Base-by-base conservation (phyloP, 257 asterid genomes). In the Leptodermis oblonga region DNA sequence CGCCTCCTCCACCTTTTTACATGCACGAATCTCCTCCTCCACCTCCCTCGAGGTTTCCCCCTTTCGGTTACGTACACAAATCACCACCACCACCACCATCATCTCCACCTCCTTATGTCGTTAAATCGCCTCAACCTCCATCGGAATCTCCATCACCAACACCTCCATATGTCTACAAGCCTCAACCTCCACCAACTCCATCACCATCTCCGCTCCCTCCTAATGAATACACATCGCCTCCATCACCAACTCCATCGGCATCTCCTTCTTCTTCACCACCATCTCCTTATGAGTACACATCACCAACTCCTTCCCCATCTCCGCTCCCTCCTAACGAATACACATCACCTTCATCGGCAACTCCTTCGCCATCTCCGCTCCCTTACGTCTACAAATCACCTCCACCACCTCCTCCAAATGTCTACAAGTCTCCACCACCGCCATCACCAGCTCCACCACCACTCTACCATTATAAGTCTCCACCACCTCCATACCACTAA, bases 371-470 rank as follows among this genome's bases (percentile, higher is more conserved):
- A 7, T 23, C 62, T 55, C 34, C 62, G 22, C 8, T 55, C 13
- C 58, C 58, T 52, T 11, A 67, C n/a, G 1, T 0, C 28, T 18
- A 49, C 41, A 36, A 14, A 7, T 69, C 73, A 22, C 67, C 65
- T 3, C 59, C 74, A 33, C 74, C 74, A 11, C 71, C 70, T 3
- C 54, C 26, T 18, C 54, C 60, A 54, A 3, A 37, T 25, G 26
- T 22, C 11, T 54, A 54, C 34, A 51, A 51, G 58, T 51, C 30
- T 51, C 59, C 59, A 5, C 59, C 30, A 1, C 55, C 55, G 5
- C 55, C 41, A 55, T 55, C n/a, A n/a, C n/a, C 73, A 22, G 58
- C 65, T 3, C 59, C 74, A 33, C 74, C 74, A 11, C 71, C 70
- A n/a, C n/a, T 3, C 54, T 23, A 17, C 54, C 60, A 54, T 3